Conservation (phyloP, 1,139 yeast genomes). For the Trichomonascaceae sp. region DNA sequence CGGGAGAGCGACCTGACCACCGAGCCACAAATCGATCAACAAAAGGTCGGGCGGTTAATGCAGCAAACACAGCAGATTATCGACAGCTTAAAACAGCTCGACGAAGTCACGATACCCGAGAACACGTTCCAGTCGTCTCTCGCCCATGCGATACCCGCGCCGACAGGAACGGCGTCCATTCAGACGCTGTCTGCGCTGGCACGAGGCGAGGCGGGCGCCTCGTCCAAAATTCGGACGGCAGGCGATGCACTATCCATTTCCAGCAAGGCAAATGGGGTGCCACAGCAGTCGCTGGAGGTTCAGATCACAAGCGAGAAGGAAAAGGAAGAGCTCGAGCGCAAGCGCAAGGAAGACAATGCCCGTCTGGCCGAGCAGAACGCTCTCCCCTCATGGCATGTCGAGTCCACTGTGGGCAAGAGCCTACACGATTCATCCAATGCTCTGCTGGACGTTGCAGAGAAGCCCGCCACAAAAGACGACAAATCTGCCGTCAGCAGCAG, state of each 20-base stretch:
- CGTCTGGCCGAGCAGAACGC: constrained; percentile 69
- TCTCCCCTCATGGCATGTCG: constrained; percentile 90
- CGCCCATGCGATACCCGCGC: constrained; percentile 73
- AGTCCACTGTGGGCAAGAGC: constrained; percentile 67
- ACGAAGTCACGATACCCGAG: constrained; percentile 73
- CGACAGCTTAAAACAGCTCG: constrained; percentile 69
- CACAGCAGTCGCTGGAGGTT: constrained; percentile 52
- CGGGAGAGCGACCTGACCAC: constrained; percentile 82
- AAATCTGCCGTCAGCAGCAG: constrained; percentile 1
- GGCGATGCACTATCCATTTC: constrained; percentile 9
- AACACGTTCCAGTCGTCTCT: constrained; percentile 75
- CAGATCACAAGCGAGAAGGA: constrained; percentile 88
- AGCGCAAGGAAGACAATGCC: constrained; percentile 56
- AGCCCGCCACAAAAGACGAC: too few species aligned
- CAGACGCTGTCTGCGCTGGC: not conserved
- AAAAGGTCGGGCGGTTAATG: constrained; percentile 73
- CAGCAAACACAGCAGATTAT: constrained; percentile 82
- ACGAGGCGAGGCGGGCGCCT: constrained; percentile 2
- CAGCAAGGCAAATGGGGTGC: constrained; percentile 28
- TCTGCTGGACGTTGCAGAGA: constrained; percentile 14
- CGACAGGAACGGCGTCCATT: constrained; percentile 22
- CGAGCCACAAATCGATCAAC: constrained; percentile 73
- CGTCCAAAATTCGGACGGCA: constrained; percentile 6
- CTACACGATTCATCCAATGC: constrained; percentile 30
- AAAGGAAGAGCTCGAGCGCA: constrained; percentile 38